Evolutionary conservation across 768 basidiomycete genomes (phyloP).

Genomic region (Serendipita sp.): DNA sequence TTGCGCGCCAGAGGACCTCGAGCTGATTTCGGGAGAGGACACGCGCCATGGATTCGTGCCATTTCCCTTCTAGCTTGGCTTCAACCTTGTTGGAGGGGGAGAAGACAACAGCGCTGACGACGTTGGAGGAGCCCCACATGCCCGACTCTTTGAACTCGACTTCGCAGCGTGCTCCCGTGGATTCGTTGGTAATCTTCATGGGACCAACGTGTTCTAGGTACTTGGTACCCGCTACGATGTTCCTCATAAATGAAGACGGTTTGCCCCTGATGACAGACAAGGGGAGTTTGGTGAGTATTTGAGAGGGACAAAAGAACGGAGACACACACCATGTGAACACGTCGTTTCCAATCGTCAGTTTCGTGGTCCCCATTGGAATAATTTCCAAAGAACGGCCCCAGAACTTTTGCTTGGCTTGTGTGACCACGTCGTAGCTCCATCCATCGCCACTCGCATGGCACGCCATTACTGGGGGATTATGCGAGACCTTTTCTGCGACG

Average conservation of each 20-base stretch:
- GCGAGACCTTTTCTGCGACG: constrained; percentile 74
- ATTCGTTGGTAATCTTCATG: constrained; percentile 53
- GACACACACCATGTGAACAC: constrained; percentile 48
- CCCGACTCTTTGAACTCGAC: constrained; percentile 78
- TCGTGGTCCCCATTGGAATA: constrained; percentile 58
- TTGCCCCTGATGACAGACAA: constrained; percentile 39
- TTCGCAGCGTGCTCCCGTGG: constrained; percentile 38
- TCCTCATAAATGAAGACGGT: constrained; percentile 77
- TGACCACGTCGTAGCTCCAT: constrained; percentile 62
- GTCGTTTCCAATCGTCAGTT: constrained; percentile 49
- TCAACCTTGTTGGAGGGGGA: constrained; percentile 34
- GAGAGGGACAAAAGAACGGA: constrained; percentile 7
- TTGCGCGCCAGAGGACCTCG: constrained; percentile 60
- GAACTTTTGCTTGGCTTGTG: constrained; percentile 75
- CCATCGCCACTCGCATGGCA: constrained; percentile 67
- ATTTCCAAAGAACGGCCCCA: constrained; percentile 75
- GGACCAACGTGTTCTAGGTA: constrained; percentile 76
- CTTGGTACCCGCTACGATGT: constrained; percentile 79
- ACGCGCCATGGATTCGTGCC: constrained; percentile 70
- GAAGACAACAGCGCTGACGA: constrained; percentile 43
- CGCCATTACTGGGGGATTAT: constrained; percentile 60
- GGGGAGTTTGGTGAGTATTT: neutral
- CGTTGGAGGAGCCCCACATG: constrained; percentile 59
- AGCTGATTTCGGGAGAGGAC: constrained; percentile 50
- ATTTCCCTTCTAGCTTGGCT: constrained; percentile 68